Percentiles rank a stretch among this genome's conserved stretches.
These are phyloP conservation scores for Russula vinacea DNA, from an alignment of 768 basidiomycete genomes.

Conservation along the genomic window DNA sequence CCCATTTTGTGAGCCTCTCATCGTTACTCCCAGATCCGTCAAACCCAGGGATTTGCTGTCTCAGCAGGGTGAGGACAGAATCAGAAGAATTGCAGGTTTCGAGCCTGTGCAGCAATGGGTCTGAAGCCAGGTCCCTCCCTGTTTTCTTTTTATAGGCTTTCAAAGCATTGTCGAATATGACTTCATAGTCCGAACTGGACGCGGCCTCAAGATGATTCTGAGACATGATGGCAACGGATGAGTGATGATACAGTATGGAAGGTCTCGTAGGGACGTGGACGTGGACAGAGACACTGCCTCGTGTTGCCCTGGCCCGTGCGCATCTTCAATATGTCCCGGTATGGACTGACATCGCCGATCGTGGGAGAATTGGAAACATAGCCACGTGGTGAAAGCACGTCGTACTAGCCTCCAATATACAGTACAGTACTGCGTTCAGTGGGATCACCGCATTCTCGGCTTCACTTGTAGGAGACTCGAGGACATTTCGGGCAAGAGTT, in stretches of 20 bases:
- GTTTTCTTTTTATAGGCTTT: neutral
- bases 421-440: too few species aligned
- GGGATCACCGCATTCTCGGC: too few species aligned
- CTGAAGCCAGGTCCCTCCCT: neutral
- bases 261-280: neutral
- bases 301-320: too few species aligned
- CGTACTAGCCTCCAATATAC: too few species aligned
- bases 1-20: conserved; percentile 6
- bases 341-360: too few species aligned
- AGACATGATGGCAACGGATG: neutral
- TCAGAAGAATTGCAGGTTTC: conserved; percentile 1
- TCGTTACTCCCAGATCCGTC: neutral
- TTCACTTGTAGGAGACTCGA: too few species aligned
- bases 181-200: neutral
- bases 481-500: too few species aligned
- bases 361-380: too few species aligned
- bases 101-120: neutral
- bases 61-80: neutral
- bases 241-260: neutral
- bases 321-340: too few species aligned
- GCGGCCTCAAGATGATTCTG: neutral
- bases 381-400: too few species aligned
- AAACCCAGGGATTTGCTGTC: neutral
- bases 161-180: neutral
- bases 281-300: too few species aligned